Base-by-base conservation (phyloP, 257 asterid species). In the Plantago major region DNA sequence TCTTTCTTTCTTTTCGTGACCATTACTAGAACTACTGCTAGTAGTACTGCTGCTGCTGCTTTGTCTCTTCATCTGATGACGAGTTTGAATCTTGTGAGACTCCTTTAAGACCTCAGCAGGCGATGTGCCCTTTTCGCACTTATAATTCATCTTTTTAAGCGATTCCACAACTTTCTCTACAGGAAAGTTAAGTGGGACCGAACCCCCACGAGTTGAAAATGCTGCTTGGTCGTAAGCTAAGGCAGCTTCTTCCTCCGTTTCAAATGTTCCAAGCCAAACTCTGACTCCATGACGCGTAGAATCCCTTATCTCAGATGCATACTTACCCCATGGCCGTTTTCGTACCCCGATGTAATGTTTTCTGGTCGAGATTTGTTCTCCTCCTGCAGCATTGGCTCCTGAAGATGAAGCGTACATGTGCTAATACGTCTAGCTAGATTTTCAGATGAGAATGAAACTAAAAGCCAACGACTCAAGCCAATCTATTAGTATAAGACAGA, bases 321-420 rank as follows among this genome's bases (percentile, higher is more conserved):
- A 55, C 44, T 12, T 55, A 1, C 64, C 64, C 64, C 64, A 59
- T 4, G 64, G 52, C 54, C 78, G 60, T 52, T 46, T 76, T 9
- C 81, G 43, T 0, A 76, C 81, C 0, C 81, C 81, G 42, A 76
- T 72, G 67, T 46, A 68, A 30, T 55, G 67, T 56, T 52, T 57
- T 13, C 8, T 33, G 40, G 40, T 33, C 8, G 40, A 33, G 40
- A 7, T 33, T 33, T 33, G 6, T 4, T 22, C 26, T 22, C 26
- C 26, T 22, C 26, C 26, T 2, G 26, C 1, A 22, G 26, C 26
- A 22, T 22, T 22, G 2, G 26, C 26, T 22, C 26, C 26, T 22
- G 26, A 22, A 22, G 26, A 22, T 22, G 26, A 22, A 22, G 26
- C 26, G 2, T 22, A 1, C 26, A 22, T 22, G 26, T 22, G 26